Percentiles rank a stretch among this genome's conserved stretches.
phyloP scores from a whole-genome alignment of 495 filamentous ascomycete genomes.

The Hypoxylon fragiforme region DNA sequence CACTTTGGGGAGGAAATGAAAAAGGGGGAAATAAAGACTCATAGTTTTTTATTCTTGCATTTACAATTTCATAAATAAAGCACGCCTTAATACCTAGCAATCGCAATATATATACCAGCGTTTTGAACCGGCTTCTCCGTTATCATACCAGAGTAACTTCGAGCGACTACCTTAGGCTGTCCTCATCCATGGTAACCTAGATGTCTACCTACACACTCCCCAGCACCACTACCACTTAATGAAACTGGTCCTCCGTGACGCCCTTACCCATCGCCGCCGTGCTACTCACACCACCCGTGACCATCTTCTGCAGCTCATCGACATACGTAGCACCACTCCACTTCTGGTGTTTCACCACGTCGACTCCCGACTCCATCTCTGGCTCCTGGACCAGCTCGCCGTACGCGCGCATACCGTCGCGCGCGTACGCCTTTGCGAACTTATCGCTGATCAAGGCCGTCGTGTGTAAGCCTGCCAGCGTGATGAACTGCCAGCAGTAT shows the following conservation, averaged over 20 bases:
- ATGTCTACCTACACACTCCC: background rate
- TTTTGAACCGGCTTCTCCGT: too few species aligned
- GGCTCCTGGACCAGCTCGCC: conserved; percentile 97
- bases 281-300: conserved; percentile 86
- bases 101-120: too few species aligned
- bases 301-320: conserved; percentile 95
- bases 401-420: conserved; percentile 92
- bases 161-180: too few species aligned
- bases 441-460: conserved; percentile 87
- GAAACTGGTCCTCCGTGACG: conserved; percentile 96
- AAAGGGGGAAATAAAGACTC: too few species aligned
- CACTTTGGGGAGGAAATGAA: too few species aligned
- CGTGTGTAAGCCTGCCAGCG: conserved; percentile 94
- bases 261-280: conserved; percentile 97
- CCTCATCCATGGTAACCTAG: too few species aligned
- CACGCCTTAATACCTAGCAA: too few species aligned
- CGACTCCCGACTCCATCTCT: conserved; percentile 85
- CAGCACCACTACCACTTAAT: conserved; percentile 33
- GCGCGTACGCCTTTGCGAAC: conserved; percentile 80
- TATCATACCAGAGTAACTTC: too few species aligned
- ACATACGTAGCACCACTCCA: conserved; percentile 95
- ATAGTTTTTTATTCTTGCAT: too few species aligned
- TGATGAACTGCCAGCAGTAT: conserved; percentile 99
- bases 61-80: too few species aligned
- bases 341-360: conserved; percentile 98